Evolutionary conservation across 1,284 basidiomycete species (phyloP), one percentile per base, ranked within the genome.

Genomic region (Trichosporon sp.): DNA sequence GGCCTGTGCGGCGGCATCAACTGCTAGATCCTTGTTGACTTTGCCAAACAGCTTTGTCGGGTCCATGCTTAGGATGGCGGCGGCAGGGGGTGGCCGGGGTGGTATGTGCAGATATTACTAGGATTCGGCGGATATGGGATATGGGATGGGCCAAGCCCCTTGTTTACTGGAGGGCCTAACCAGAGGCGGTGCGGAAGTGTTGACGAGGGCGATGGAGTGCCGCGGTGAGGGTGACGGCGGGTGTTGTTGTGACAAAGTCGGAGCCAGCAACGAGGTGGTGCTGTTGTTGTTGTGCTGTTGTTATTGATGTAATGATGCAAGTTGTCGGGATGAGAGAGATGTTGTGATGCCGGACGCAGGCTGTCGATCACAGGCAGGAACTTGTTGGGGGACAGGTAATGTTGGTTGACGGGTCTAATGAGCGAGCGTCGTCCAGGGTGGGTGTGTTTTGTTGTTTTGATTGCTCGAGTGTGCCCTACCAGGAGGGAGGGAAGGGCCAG

Each of bases 1-100:
- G 46, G 92, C 92, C 74, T 94, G 91, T 31, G 89, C 86, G 25
- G 91, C 92, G n/a, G 92, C 91, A 31, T 81, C 75, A 14, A 74
- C 70, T 13, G 76, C 73, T 16, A 69, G 71, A 70, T 78, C 77
- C 59, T 70, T 71, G 44, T 70, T 71, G 46, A 71, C 65, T 59
- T 71, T 68, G 33, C 71, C 65, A 33, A 73, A 58, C 16, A 78
- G 63, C 58, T 73, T 70, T 21, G 69, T 59, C 21, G 73, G 74
- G 69, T 77, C 74, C 77, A 78, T 78, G 32, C 8, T 69, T 52
- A 31, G 16, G 65, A n/a, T 14, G 37, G 14, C 5, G 52, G 31
- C 32, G 34, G 56, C 32, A 58, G 14, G 25, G 60, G 21, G 56
- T 29, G 32, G 16, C 25, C 57, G 32, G 32, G 34, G 57, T 25